Conservation (phyloP, 1,139 yeast genomes). For the Suhomyces kunorum region DNA sequence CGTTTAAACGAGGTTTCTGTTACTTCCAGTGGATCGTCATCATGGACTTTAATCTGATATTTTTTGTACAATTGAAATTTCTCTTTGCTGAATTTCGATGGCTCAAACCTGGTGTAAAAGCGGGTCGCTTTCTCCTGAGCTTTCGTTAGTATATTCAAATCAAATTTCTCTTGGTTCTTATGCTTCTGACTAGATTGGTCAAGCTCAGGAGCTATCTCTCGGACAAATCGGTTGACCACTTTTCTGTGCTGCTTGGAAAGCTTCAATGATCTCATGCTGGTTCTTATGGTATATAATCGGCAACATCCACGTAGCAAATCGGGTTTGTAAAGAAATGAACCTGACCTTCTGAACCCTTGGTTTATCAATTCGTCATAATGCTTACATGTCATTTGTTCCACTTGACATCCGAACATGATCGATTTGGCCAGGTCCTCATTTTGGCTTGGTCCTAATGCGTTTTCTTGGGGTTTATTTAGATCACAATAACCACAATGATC, state of each 20-base stretch:
- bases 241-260: constrained; percentile 69
- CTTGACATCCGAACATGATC: constrained; percentile 51
- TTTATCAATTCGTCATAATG: constrained; percentile 68
- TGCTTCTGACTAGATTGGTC: constrained; percentile 11
- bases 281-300: constrained; percentile 77
- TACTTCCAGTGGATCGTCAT: constrained; percentile 55
- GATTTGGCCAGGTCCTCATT: constrained; percentile 23
- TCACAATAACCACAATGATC: constrained; percentile 64
- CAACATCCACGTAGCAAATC: constrained; percentile 78
- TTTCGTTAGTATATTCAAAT: constrained; percentile 26
- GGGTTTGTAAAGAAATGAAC: constrained; percentile 69
- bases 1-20: constrained; percentile 51
- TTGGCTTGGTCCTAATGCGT: constrained; percentile 34
- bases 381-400: constrained; percentile 47
- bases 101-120: constrained; percentile 55
- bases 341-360: constrained; percentile 79
- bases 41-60: constrained; percentile 71
- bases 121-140: constrained; percentile 31
- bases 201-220: constrained; percentile 31
- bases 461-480: constrained; percentile 45
- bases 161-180: constrained; percentile 23
- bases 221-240: constrained; percentile 61
- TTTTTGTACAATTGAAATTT: constrained; percentile 66
- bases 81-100: constrained; percentile 54
- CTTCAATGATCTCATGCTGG: constrained; percentile 47